A percentile compares a stretch with the other conserved stretches of the same genome.
Conservation (phyloP, 2,329 filamentous ascomycete species). For the Alternaria gaisen region DNA sequence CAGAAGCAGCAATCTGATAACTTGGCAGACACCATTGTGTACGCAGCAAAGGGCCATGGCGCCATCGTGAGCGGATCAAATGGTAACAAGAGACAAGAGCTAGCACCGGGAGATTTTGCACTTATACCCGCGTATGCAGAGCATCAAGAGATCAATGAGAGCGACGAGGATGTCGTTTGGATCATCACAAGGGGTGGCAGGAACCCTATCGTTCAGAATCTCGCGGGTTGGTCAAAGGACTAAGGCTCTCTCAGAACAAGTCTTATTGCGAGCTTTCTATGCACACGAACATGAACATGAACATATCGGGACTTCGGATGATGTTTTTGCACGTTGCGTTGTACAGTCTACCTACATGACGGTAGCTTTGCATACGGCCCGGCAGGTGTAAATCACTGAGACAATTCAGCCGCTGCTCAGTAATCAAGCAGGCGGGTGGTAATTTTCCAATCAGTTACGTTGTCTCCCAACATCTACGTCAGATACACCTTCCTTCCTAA, state of each 20-base stretch:
- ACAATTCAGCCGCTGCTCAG: neutral
- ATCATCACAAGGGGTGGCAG: slow-evolving; percentile 70
- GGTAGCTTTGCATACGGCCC: neutral
- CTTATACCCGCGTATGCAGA: slow-evolving; percentile 75
- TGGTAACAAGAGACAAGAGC: slow-evolving; percentile 64
- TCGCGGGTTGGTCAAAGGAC: slow-evolving; percentile 65
- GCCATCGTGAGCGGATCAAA: slow-evolving; percentile 65
- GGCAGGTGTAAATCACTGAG: neutral
- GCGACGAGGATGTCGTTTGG: slow-evolving; percentile 70
- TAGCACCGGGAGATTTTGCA: slow-evolving; percentile 73
- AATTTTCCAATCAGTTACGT: neutral
- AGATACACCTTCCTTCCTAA: neutral
- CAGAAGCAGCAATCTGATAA: slow-evolving; percentile 14
- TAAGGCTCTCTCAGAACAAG: slow-evolving; percentile 1
- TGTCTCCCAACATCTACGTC: neutral
- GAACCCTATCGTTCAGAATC: slow-evolving; percentile 68
- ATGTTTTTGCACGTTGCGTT: neutral
- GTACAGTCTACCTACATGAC: neutral
- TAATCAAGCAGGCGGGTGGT: too few relatives aligned
- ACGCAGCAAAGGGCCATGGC: slow-evolving; percentile 69
- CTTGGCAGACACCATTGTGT: slow-evolving; percentile 70
- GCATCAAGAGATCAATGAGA: slow-evolving; percentile 74
- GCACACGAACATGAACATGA: neutral
- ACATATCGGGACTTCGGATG: neutral
- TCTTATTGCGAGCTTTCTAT: neutral